Evolutionary conservation across 2,329 filamentous ascomycete genomes (phyloP), one percentile per base, ranked within the genome.

Genomic region (Xylaria sp.): DNA sequence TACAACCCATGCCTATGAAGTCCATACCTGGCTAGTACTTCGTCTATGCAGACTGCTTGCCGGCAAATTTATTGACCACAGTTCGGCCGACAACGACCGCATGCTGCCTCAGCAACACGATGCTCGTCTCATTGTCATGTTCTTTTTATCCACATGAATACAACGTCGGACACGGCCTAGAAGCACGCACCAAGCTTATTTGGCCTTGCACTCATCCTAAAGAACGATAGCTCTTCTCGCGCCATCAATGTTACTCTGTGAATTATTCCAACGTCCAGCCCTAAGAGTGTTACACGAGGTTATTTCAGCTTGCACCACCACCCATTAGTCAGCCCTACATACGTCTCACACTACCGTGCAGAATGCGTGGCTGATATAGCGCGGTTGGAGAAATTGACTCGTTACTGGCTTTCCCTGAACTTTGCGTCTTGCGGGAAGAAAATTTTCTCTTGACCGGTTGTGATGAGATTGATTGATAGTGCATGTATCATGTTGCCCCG

Each of bases 161-260:
- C 68, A 52, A 67, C 68, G 64, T 70, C 64, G 60, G 64, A 39
- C 59, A 54, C 39, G 65, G 55, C 56, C 61, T 25, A 25, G 25
- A 62, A 61, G 48, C 48, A 66, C 37, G 44, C 39, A 32, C 15
- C 20, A 54, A 23, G 39, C 20, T 32, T 23, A 41, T 63, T 28
- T 8, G 15, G 34, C 37, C 66, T 58, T 1, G 44, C 9, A 25
- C 41, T 51, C 46, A 15, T 23, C 13, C 5, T 57, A 12, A 37
- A 12, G 46, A 28, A 51, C 46, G 39, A 37, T 39, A 25, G 13
- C 54, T 51, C 23, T 23, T 39, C 9, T 59, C 25, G 12, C 37
- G 58, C 15, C 20, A 39, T 39, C 50, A n/a, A 59, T 68, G 32
- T 10, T 68, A 68, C 60, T 55, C 65, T 51, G 15, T 15, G 15